phyloP scores from a whole-genome alignment of 768 basidiomycete genomes.

The Hydnomerulius pinastri region DNA sequence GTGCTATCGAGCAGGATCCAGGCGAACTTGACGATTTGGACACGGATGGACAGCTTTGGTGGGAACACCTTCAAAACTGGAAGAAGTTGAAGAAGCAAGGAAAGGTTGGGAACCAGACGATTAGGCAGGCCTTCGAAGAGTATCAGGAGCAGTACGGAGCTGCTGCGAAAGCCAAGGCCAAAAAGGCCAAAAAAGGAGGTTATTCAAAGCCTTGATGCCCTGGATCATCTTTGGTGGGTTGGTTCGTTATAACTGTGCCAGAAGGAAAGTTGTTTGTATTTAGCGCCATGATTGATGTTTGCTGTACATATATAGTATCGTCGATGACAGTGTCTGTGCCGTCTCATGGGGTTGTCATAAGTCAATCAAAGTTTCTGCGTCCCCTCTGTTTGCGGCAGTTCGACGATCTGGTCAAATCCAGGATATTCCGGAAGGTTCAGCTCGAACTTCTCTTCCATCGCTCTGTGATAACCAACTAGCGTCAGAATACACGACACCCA shows the following conservation, averaged over 20 bases:
- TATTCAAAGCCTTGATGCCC: no score
- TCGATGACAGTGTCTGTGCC: background rate
- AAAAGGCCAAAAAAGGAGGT: no score
- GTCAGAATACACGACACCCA: constrained; percentile 1
- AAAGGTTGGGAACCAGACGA: no score
- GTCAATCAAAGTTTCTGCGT: constrained; percentile 7
- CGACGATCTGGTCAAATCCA: constrained; percentile 81
- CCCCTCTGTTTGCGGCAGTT: constrained; percentile 43
- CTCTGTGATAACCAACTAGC: constrained; percentile 40
- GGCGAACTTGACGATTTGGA: no score
- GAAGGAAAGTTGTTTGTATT: background rate
- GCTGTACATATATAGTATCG: background rate
- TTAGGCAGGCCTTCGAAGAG: background rate
- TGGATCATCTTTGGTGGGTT: no score
- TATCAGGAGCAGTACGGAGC: background rate
- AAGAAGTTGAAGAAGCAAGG: constrained; percentile 4
- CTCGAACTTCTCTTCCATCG: constrained; percentile 69
- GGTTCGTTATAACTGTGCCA: no score
- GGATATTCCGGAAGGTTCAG: constrained; percentile 85
- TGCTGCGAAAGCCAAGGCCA: background rate
- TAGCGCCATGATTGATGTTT: no score
- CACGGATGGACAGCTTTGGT: no score
- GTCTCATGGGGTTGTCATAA: background rate
- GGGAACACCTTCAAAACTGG: constrained; percentile 4
- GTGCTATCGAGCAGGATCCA: background rate